Percentiles rank a stretch among this genome's conserved stretches.
These are phyloP conservation scores for Gnaphalium uliginosum DNA, from an alignment of 129 eudicot species.

Conservation along the genomic window DNA sequence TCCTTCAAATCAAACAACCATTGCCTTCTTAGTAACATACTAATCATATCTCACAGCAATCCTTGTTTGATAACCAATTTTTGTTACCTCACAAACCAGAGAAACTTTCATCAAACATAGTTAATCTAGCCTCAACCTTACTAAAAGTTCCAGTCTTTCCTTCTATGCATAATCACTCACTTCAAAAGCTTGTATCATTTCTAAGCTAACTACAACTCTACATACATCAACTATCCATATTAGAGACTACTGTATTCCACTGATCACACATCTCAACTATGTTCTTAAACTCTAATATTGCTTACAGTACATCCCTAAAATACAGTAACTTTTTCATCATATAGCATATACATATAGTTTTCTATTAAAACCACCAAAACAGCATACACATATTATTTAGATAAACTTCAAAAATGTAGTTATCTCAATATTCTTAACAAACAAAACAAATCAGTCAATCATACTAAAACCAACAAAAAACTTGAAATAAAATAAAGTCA, in stretches of 20 bases:
- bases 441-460: not conserved
- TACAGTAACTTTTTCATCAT: not conserved
- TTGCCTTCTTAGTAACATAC: not conserved
- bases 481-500: not conserved
- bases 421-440: conserved; percentile 12
- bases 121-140: conserved; percentile 14
- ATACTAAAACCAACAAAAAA: not conserved
- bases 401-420: not conserved
- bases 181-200: too few relatives aligned
- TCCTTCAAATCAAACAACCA: not conserved
- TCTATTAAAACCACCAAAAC: conserved; percentile 14
- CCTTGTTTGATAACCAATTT: not conserved
- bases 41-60: not conserved
- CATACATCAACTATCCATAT: conserved; percentile 7
- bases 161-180: conserved; percentile 8
- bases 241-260: too few relatives aligned
- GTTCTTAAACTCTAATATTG: not conserved
- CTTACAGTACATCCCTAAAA: not conserved
- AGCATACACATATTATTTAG: conserved; percentile 8
- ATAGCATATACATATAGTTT: not conserved
- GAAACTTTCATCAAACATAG: not conserved
- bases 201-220: not conserved
- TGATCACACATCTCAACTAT: not conserved
- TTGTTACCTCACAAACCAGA: not conserved
- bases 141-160: not conserved